Conservation (phyloP, 352 stramenopile genomes). For the Aphanomyces astaci region DNA sequence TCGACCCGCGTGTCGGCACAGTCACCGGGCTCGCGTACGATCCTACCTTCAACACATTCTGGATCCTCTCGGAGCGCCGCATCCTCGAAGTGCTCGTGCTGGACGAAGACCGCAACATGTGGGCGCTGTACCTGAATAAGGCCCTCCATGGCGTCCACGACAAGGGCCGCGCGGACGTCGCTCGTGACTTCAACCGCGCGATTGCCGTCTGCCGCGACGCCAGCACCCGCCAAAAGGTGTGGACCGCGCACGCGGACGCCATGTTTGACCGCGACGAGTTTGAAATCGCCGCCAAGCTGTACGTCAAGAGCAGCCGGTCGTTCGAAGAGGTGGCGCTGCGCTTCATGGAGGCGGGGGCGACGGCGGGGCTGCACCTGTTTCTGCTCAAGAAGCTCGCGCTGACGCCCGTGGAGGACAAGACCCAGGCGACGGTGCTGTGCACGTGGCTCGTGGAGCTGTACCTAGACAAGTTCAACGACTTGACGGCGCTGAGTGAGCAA, state of each 20-base stretch:
- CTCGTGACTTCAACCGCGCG: conserved; percentile 85
- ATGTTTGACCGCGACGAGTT: conserved; percentile 82
- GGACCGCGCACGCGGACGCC: conserved; percentile 86
- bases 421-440: conserved; percentile 87
- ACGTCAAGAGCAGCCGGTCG: conserved; percentile 82
- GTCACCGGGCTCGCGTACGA: conserved; percentile 58
- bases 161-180: conserved; percentile 26
- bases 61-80: conserved; percentile 72
- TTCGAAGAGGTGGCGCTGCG: conserved; percentile 89
- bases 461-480: conserved; percentile 84
- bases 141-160: conserved; percentile 44
- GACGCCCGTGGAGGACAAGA: conserved; percentile 77
- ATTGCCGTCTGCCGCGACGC: conserved; percentile 74
- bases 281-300: conserved; percentile 79
- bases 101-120: conserved; percentile 88
- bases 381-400: conserved; percentile 84
- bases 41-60: conserved; percentile 75
- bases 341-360: conserved; percentile 83
- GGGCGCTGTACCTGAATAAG: conserved; percentile 88
- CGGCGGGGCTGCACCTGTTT: conserved; percentile 79
- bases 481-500: conserved; percentile 34
- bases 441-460: conserved; percentile 92
- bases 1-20: conserved; percentile 68
- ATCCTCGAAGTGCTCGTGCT: conserved; percentile 70
- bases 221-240: conserved; percentile 75